Evolutionary conservation across 371 early-diverging fungal genomes (phyloP), one percentile per base, ranked within the genome.

Genomic region (Chytridiales sp.): DNA sequence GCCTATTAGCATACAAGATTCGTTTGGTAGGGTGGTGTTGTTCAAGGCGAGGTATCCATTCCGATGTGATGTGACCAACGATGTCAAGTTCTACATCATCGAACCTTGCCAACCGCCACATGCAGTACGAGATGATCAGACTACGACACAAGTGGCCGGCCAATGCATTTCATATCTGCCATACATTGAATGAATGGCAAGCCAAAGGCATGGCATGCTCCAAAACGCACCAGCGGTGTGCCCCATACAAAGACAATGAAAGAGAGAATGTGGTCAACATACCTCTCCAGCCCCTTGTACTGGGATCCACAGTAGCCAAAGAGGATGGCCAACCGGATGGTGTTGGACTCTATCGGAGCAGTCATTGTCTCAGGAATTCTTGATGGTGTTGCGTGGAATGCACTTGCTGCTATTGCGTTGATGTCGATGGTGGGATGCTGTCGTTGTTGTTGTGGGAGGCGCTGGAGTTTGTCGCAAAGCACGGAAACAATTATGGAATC

Each of bases 201-300:
- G n/a, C n/a, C n/a, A n/a, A n/a, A n/a, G n/a, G n/a, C n/a, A n/a
- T n/a, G n/a, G n/a, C 40, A 34, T 8, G 21, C 13, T 9, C 31
- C 31, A n/a, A 41, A 13, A 42, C 36, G 42, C 15, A 1, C 21
- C 38, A 41, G 26, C 55, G 15, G 3, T 31, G 49, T 24, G 31
- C 31, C 50, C n/a, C n/a, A n/a, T n/a, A n/a, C 27, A 19, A 15
- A 32, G 1, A 31, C 34, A 19, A 17, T 47, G 42, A 15, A 3
- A 1, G 2, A 1, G 22, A 19, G 59, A 27, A 36, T 1, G 17
- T 26, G 30, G 2, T 15, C n/a, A 0, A 34, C 59, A 5, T 56
- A 72, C 72, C 73, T 59, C 42, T 73, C 74, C 46, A 73, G 65
- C 27, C 69, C 74, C 35, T 66, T 56, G 58, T 59, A 73, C 13